phyloP scores from a whole-genome alignment of 257 asterid species.

The Capsicum pubescens region DNA sequence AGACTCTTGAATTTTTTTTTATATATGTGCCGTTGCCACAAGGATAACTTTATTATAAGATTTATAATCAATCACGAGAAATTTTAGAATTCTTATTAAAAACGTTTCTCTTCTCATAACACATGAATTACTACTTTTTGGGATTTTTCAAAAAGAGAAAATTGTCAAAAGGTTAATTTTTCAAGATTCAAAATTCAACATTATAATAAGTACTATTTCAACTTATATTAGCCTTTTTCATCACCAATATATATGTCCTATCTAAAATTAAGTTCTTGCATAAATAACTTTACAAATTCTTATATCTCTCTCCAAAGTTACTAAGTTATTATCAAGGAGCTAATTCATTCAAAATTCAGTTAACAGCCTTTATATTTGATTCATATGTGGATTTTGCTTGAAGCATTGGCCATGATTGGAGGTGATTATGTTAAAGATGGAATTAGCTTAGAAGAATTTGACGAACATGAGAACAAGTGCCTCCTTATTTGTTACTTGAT shows the following conservation, averaged over 20 bases:
- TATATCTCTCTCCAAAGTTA: neutral
- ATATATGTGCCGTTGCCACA: neutral
- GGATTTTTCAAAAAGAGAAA: neutral
- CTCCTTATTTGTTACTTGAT: neutral
- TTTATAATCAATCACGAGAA: conserved; percentile 3
- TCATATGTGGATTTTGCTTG: no score
- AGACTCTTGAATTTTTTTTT: neutral
- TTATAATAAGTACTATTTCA: neutral
- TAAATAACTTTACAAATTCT: neutral
- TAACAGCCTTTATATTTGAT: neutral
- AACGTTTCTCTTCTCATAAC: neutral
- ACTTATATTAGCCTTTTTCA: neutral
- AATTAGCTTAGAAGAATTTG: no score
- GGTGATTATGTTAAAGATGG: no score
- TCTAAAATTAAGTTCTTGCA: neutral
- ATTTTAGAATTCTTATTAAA: neutral
- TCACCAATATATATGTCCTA: neutral
- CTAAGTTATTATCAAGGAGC: neutral
- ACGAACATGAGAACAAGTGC: neutral
- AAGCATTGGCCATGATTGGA: no score
- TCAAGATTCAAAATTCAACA: conserved; percentile 23
- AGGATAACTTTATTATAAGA: neutral
- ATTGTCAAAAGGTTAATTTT: neutral
- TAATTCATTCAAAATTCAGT: neutral
- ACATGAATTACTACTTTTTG: neutral